Conservation (phyloP, 768 basidiomycete genomes). For the Suillus brevipes region DNA sequence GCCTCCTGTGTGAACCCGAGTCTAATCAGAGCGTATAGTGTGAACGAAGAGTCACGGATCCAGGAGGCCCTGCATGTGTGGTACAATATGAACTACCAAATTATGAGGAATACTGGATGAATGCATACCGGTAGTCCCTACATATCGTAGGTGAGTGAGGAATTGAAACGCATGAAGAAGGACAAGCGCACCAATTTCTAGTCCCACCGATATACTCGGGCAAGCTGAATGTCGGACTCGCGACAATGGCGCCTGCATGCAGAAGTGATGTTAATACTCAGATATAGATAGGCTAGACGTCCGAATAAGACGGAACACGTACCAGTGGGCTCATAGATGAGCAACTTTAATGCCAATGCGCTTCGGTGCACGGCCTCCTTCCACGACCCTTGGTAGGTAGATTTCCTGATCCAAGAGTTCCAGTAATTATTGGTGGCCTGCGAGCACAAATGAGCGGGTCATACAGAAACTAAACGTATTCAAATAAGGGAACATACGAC, state of each 20-base stretch:
- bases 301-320: conserved; percentile 8
- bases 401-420: conserved; percentile 86
- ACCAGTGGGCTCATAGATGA: conserved; percentile 92
- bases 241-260: conserved; percentile 80
- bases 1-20: conserved; percentile 95
- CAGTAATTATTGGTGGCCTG: conserved; percentile 80
- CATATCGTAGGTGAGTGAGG: conserved; percentile 3
- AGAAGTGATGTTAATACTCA: neutral
- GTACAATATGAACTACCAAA: neutral
- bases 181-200: conserved; percentile 71
- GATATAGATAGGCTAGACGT: neutral
- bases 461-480: neutral
- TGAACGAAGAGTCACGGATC: conserved; percentile 97
- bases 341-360: conserved; percentile 88
- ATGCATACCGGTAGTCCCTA: conserved; percentile 65
- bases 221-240: conserved; percentile 92
- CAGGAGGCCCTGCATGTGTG: conserved; percentile 60
- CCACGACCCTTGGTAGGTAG: conserved; percentile 92
- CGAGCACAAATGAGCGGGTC: conserved; percentile 10
- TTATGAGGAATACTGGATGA: neutral
- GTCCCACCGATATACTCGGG: conserved; percentile 91
- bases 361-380: conserved; percentile 92
- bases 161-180: neutral
- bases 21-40: conserved; percentile 89
- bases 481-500: conserved; percentile 39